A percentile compares a stretch with the other conserved stretches of the same genome.
Evolutionary conservation across 2,329 filamentous ascomycete genomes (phyloP).

Genomic region (Phyllachora maydis): DNA sequence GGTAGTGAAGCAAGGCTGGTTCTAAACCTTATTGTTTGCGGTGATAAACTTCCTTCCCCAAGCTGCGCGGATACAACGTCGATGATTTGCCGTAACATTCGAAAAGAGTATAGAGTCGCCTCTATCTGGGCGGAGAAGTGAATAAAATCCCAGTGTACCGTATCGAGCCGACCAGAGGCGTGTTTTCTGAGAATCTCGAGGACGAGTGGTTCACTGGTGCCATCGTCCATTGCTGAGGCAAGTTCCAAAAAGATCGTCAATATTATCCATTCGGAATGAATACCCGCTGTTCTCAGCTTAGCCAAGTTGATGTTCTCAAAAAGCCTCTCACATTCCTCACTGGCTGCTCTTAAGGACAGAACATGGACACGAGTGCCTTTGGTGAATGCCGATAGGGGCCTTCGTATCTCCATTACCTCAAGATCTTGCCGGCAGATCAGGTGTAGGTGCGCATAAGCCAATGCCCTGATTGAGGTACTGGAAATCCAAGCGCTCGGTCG

Average conservation of each 20-base stretch:
- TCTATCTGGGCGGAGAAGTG: constrained; percentile 42
- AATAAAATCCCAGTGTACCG: constrained; percentile 31
- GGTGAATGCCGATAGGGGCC: constrained; percentile 11
- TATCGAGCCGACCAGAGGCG: constrained; percentile 10
- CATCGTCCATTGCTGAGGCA: constrained; percentile 10
- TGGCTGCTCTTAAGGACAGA: constrained; percentile 5
- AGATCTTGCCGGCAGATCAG: constrained; percentile 3
- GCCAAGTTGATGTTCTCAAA: constrained; percentile 6
- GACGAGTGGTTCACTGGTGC: constrained; percentile 10
- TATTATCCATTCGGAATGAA: constrained; percentile 12
- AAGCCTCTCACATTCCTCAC: constrained; percentile 8
- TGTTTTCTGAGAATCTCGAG: constrained; percentile 10
- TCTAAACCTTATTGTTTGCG: neutral
- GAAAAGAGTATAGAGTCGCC: constrained; percentile 38
- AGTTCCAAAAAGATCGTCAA: constrained; percentile 17
- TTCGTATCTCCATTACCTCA: constrained; percentile 16
- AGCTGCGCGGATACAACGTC: constrained; percentile 9
- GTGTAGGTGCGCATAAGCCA: constrained; percentile 16
- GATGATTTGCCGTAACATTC: constrained; percentile 29
- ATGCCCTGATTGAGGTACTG: constrained; percentile 13
- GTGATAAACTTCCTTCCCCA: neutral
- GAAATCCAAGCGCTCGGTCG: constrained; percentile 17
- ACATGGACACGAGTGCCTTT: constrained; percentile 13
- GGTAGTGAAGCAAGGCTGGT: neutral
- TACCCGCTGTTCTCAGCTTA: constrained; percentile 2